Conservation (phyloP, 108 stramenopile genomes). For the Hondaea fermentalgiana region DNA sequence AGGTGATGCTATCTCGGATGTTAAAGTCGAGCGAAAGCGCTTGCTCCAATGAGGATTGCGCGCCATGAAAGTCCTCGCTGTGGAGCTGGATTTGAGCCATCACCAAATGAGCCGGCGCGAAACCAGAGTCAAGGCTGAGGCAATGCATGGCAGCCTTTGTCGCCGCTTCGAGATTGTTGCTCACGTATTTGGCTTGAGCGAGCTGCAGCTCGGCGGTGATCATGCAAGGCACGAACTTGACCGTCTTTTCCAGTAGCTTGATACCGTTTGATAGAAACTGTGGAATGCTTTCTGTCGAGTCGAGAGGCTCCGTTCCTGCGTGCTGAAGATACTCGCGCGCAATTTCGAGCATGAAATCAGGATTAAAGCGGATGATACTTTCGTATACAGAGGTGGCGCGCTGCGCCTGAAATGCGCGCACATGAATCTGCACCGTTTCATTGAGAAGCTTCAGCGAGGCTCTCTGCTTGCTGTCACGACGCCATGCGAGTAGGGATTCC, state of each 20-base stretch:
- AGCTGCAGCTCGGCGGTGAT: slow-evolving; percentile 34
- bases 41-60: slow-evolving; percentile 35
- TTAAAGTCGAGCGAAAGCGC: slow-evolving; percentile 43
- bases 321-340: slow-evolving; percentile 41
- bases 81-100: slow-evolving; percentile 30
- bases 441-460: slow-evolving; percentile 28
- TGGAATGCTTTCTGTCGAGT: not conserved
- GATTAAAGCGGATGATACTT: slow-evolving; percentile 27
- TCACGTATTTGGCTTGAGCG: slow-evolving; percentile 31
- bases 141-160: slow-evolving; percentile 7
- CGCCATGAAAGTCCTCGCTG: slow-evolving; percentile 24
- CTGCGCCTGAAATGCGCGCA: not conserved
- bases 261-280: slow-evolving; percentile 26
- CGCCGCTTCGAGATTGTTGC: slow-evolving; percentile 28
- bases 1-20: slow-evolving; percentile 32
- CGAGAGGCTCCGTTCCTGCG: not conserved
- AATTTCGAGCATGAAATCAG: slow-evolving; percentile 46
- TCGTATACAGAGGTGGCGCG: not conserved
- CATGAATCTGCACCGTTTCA: slow-evolving; percentile 25
- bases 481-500: slow-evolving; percentile 41
- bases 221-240: slow-evolving; percentile 34
- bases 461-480: not conserved
- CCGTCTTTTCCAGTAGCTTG: slow-evolving; percentile 29
- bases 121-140: slow-evolving; percentile 28
- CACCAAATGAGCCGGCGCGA: slow-evolving; percentile 31